Base-by-base conservation (phyloP, 2,329 filamentous ascomycete genomes). In the Xylaria sp. region DNA sequence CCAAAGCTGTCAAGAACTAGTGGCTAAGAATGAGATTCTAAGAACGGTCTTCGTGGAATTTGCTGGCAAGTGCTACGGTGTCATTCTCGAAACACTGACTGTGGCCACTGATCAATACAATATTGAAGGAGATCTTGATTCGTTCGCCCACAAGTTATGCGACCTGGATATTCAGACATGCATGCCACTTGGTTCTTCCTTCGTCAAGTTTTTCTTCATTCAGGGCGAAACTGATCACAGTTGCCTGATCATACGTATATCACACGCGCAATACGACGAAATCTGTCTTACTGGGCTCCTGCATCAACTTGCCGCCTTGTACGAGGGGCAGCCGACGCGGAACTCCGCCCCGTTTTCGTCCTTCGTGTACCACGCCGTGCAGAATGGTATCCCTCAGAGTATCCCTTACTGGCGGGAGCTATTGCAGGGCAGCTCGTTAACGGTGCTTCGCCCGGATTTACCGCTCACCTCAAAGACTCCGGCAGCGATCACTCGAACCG, bases 261-360 rank as follows among this genome's bases (percentile, higher is more conserved):
- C 89, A 0, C 90, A 92, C 77, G 88, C 90, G 0, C 90, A 92
- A 73, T 92, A 91, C 75, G 90, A 92, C 72, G 90, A 90, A 71
- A 89, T 92, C 25, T 91, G 87, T 72, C 83, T 92, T 9, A 87
- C 89, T 0, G 81, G 84, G n/a, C 84, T 91, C 23, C 84, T 91
- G 66, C 83, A 83, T 20, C 88, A 91, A 74, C 85, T 92, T 50
- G 87, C 86, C 2, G 82, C 84, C 0, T 81, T 90, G 6, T 89
- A 82, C 69, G 76, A 81, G 34, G 77, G 73, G 46, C 70, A 73
- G 50, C 71, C 78, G 0, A 76, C 78, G 0, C 74, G 75, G 3
- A 72, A 77, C 6, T 79, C 81, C 0, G 74, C 82, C 0, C 82
- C 84, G 0, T 86, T 85, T 76, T 86, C 84, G 0, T 73, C 79